Percentiles rank a stretch among this genome's conserved stretches.
Conservation (phyloP, 768 basidiomycete genomes). For the Erythrobasidium yunnanense region DNA sequence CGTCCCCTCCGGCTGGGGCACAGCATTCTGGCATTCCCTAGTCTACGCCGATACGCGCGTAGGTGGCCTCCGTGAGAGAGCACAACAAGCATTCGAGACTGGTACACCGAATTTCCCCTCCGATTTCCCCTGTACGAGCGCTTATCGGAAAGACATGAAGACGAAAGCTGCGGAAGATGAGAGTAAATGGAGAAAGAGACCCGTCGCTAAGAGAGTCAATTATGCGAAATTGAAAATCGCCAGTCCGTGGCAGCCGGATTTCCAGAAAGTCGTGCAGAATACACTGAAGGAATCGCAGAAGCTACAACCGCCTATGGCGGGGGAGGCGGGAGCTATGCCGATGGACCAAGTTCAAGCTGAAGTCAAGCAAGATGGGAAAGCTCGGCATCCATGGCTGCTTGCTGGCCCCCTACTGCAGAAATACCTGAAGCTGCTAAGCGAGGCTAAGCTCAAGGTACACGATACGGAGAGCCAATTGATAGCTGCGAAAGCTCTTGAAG, state of each 20-base stretch:
- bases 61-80: conserved; percentile 71
- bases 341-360: no score
- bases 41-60: conserved; percentile 71
- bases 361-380: no score
- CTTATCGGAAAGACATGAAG: conserved; percentile 50
- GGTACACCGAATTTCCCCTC: conserved; percentile 65
- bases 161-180: conserved; percentile 51
- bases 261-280: conserved; percentile 46
- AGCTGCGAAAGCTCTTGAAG: no score
- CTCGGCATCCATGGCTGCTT: no score
- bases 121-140: conserved; percentile 57
- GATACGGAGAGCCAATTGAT: no score
- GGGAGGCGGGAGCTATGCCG: no score
- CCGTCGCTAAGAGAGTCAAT: conserved; percentile 74
- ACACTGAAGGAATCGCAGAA: no score
- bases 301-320: no score
- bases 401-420: no score
- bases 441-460: no score
- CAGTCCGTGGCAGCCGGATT: conserved; percentile 70
- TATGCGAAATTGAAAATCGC: conserved; percentile 55
- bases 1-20: conserved; percentile 77
- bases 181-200: conserved; percentile 62
- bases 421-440: no score
- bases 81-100: conserved; percentile 71
- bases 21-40: conserved; percentile 77